Base-by-base conservation (phyloP, 2,329 filamentous ascomycete species). In the Cucurbitaria berberidis region DNA sequence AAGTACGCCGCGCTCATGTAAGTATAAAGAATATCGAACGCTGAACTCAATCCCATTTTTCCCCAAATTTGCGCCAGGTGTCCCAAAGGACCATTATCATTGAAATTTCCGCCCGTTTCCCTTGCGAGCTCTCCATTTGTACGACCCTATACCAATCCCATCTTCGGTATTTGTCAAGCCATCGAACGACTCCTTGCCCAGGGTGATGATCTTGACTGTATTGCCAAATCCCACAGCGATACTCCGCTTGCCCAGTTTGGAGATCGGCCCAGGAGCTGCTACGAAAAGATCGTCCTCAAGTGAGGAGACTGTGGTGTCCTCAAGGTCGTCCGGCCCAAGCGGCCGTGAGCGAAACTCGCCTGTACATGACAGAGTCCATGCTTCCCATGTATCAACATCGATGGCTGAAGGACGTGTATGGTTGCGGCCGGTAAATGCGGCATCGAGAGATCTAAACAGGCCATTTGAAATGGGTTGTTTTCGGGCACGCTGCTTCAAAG, bases 221-320 rank as follows among this genome's bases (percentile, higher is more conserved):
- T 91, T 89, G 11, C 89, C 90, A 53, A 92, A 85, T 0, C 83
- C 88, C 26, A 93, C 82, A 0, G 85, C 89, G 3, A 90, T 80
- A 45, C 86, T 88, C 40, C 82, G 80, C 42, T 83, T 81, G 11
- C 89, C 89, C 1, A 91, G 76, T 46, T 78, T 78, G 1, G 80
- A 79, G 51, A 89, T 83, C 0, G 89, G 89, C 0, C 89, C 90
- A 1, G 89, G 77, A 40, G 81, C 81, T 2, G 83, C 83, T 19
- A 91, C 85, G 41, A 90, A 84, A 4, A 93, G 78, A 51, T 85
- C 80, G 2, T 81, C 78, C 29, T 64, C 62, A 18, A 56, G 57
- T 5, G 48, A 40, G 2, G 50, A 54, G 7, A 51, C 55, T 6
- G 55, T 36, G 11, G 55, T 47, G 7, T 60, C 59, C 2, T 66